These are phyloP conservation scores for Apophysomyces trapeziformis DNA, from an alignment of 371 early-diverging fungal species.

Conservation along the genomic window DNA sequence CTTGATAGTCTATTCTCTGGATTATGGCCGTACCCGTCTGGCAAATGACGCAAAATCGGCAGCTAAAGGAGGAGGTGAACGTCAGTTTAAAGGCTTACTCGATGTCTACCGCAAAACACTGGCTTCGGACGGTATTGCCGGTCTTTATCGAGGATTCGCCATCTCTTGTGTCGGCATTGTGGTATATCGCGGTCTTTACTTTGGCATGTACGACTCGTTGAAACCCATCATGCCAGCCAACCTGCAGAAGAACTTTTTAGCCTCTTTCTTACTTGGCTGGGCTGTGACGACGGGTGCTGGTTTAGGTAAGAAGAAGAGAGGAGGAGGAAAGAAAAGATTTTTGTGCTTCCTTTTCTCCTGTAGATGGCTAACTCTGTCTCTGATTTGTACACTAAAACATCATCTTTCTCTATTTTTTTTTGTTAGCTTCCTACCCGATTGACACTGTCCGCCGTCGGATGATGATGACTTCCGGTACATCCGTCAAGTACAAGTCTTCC, in stretches of 20 bases:
- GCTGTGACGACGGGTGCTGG: conserved; percentile 72
- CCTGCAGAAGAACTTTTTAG: conserved; percentile 57
- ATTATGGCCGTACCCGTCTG: conserved; percentile 86
- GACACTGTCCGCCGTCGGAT: conserved; percentile 86
- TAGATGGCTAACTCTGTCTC: not conserved
- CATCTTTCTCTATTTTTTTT: not conserved
- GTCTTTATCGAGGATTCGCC: conserved; percentile 81
- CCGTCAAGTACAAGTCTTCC: conserved; percentile 74
- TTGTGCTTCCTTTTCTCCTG: too few relatives aligned
- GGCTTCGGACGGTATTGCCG: conserved; percentile 67
- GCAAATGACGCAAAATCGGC: conserved; percentile 72
- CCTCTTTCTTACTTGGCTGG: conserved; percentile 69
- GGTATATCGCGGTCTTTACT: conserved; percentile 79
- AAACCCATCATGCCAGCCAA: conserved; percentile 65
- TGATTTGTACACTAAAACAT: not conserved
- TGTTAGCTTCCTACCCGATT: conserved; percentile 69
- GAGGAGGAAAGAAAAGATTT: too few relatives aligned
- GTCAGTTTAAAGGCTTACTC: conserved; percentile 76
- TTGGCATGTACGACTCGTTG: conserved; percentile 78
- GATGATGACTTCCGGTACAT: conserved; percentile 82
- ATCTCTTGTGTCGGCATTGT: conserved; percentile 76
- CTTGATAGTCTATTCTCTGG: conserved; percentile 69
- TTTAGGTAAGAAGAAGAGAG: conserved; percentile 31
- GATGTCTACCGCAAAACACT: conserved; percentile 74
- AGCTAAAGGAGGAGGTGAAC: conserved; percentile 62